Percentiles rank a stretch among this genome's conserved stretches.
Conservation (phyloP, 2,329 filamentous ascomycete genomes). For the Elsinoe fawcettii region DNA sequence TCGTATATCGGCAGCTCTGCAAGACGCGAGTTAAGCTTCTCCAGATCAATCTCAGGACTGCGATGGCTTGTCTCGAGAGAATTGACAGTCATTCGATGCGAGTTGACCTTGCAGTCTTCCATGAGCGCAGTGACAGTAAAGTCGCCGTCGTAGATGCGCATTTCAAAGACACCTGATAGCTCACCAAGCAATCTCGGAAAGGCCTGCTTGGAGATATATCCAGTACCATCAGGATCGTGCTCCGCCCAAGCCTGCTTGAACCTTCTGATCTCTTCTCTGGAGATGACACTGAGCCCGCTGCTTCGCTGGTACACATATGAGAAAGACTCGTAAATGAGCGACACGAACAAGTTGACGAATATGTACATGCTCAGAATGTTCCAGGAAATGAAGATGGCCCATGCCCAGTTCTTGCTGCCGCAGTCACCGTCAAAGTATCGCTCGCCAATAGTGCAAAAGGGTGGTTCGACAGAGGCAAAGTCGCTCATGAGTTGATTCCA, state of each 20-base stretch:
- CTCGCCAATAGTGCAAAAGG: constrained; percentile 65
- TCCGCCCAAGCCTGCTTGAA: constrained; percentile 99
- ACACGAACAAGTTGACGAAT: constrained; percentile 96
- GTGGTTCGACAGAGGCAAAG: constrained; percentile 70
- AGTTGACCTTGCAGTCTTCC: constrained; percentile 57
- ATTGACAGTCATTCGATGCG: background rate
- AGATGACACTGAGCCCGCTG: constrained; percentile 82
- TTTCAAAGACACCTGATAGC: constrained; percentile 90
- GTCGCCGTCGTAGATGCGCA: constrained; percentile 89
- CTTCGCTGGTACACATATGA: constrained; percentile 98
- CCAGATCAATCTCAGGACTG: constrained; percentile 55
- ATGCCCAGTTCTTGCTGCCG: constrained; percentile 81
- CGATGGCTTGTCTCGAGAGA: constrained; percentile 18
- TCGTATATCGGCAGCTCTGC: constrained; percentile 63
- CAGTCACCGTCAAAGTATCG: constrained; percentile 86
- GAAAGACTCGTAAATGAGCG: constrained; percentile 98
- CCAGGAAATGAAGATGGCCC: constrained; percentile 87
- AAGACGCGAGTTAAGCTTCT: constrained; percentile 66
- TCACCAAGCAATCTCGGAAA: constrained; percentile 84
- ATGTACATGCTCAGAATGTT: constrained; percentile 99
- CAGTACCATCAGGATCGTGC: constrained; percentile 82
- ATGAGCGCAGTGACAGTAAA: constrained; percentile 81
- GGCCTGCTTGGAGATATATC: constrained; percentile 80
- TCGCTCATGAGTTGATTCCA: constrained; percentile 99
- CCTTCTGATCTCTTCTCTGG: constrained; percentile 84